A percentile compares a stretch with the other conserved stretches of the same genome.
Evolutionary conservation across 805 yeast species (phyloP).

Genomic region (Candida nanaspora): DNA sequence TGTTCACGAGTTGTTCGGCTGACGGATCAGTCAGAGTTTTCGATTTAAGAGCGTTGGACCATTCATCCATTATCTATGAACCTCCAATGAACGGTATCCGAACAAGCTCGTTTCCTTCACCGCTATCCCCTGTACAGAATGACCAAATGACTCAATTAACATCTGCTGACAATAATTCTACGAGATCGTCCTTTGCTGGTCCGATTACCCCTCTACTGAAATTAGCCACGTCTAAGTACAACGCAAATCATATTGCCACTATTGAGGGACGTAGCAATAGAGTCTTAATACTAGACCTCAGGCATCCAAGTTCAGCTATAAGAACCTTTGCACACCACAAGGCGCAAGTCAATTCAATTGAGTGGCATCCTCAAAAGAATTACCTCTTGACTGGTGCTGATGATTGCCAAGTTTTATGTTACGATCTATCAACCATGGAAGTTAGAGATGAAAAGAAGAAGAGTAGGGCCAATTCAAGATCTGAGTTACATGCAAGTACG

Average conservation of each 20-base stretch:
- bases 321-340: slow-evolving; percentile 61
- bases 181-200: slow-evolving; percentile 5
- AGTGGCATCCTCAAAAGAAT: slow-evolving; percentile 79
- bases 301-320: slow-evolving; percentile 82
- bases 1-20: slow-evolving; percentile 89
- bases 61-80: slow-evolving; percentile 91
- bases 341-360: slow-evolving; percentile 61
- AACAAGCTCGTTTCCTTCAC: background rate
- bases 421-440: slow-evolving; percentile 44
- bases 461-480: background rate
- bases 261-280: slow-evolving; percentile 63
- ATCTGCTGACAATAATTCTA: background rate
- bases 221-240: slow-evolving; percentile 70
- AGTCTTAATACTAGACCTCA: slow-evolving; percentile 69
- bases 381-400: slow-evolving; percentile 58
- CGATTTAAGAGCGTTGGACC: slow-evolving; percentile 83
- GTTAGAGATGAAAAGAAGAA: background rate
- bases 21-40: slow-evolving; percentile 93
- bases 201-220: slow-evolving; percentile 58
- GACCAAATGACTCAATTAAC: too few relatives aligned
- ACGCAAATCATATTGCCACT: slow-evolving; percentile 79
- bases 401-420: slow-evolving; percentile 64
- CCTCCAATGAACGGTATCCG: slow-evolving; percentile 32
- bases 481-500: background rate
- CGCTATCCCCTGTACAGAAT: too few relatives aligned